These are phyloP conservation scores for Aureobasidium sp. DNA, from an alignment of 2,329 filamentous ascomycete genomes.

Conservation along the genomic window DNA sequence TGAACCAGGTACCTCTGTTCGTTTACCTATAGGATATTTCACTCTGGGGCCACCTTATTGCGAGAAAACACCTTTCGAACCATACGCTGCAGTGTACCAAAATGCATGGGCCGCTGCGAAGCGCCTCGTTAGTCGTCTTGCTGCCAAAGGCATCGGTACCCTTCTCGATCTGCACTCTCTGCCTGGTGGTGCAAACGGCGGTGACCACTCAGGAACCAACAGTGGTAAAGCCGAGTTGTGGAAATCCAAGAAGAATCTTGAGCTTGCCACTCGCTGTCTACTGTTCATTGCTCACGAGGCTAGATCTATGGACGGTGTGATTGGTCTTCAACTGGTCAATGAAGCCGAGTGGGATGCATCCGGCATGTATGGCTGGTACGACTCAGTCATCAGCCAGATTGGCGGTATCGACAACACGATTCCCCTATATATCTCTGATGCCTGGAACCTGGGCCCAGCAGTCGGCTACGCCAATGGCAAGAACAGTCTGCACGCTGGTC, in stretches of 20 bases:
- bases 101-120: conserved; percentile 49
- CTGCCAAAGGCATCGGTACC: conserved; percentile 45
- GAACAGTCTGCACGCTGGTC: conserved; percentile 28
- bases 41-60: conserved; percentile 48
- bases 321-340: conserved; percentile 53
- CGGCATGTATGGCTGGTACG: conserved; percentile 53
- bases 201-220: conserved; percentile 51
- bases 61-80: conserved; percentile 46
- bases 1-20: conserved; percentile 42
- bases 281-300: conserved; percentile 47
- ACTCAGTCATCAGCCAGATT: conserved; percentile 42
- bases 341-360: conserved; percentile 46
- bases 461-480: conserved; percentile 40
- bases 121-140: conserved; percentile 40
- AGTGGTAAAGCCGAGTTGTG: conserved; percentile 47
- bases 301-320: conserved; percentile 38
- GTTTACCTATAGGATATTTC: conserved; percentile 56
- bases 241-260: conserved; percentile 37
- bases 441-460: conserved; percentile 45
- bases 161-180: conserved; percentile 54
- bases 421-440: conserved; percentile 53
- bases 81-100: conserved; percentile 43
- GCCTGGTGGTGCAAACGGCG: conserved; percentile 51
- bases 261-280: conserved; percentile 42
- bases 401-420: conserved; percentile 43